Evolutionary conservation across 75 land plant genomes (phyloP), one percentile per base, ranked within the genome.

Genomic region (Isoetes taiwanensis): DNA sequence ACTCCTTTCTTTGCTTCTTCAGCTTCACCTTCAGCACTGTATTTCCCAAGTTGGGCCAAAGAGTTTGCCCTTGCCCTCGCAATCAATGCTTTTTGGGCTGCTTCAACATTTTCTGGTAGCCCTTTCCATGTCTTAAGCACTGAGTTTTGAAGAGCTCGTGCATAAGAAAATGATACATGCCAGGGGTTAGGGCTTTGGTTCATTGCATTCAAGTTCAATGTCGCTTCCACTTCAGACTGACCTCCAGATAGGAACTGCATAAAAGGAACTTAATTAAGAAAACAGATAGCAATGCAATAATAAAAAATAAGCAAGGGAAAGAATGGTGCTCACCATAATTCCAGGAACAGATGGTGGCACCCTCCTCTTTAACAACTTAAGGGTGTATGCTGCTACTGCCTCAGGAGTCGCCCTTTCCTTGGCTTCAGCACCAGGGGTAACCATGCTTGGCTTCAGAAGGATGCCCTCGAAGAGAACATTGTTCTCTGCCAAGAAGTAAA

Each of bases 221-320:
- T 81, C 2, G 96, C 96, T 40, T 90, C 96, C 53, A 82, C 77
- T 67, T 90, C 96, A 26, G 96, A 90, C 57, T 90, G 84, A 1
- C 84, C 84, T 40, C 81, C 81, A 31, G 81, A 78, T 53, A 81
- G 64, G 41, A 81, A 78, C 84, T 78, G 69, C 21, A 1, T 35
- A 3, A 12, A 34, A 1, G 50, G 12, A 2, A n/a, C 20, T 28
- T 26, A 14, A 23, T 19, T 1, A 25, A 40, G 8, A 28, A 21
- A 32, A 58, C 16, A 24, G 11, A 34, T 30, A 35, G 23, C 16
- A 52, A 48, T 20, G 35, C 26, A 1, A 39, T 16, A 56, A 14
- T 27, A 20, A 24, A 35, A 8, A 50, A 43, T 4, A n/a, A 11
- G 16, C 12, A 21, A 12, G 17, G 11, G 2, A 9, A n/a, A 31